These are phyloP conservation scores for Colletotrichum sp. DNA, from an alignment of 2,329 filamentous ascomycete genomes.

Conservation along the genomic window DNA sequence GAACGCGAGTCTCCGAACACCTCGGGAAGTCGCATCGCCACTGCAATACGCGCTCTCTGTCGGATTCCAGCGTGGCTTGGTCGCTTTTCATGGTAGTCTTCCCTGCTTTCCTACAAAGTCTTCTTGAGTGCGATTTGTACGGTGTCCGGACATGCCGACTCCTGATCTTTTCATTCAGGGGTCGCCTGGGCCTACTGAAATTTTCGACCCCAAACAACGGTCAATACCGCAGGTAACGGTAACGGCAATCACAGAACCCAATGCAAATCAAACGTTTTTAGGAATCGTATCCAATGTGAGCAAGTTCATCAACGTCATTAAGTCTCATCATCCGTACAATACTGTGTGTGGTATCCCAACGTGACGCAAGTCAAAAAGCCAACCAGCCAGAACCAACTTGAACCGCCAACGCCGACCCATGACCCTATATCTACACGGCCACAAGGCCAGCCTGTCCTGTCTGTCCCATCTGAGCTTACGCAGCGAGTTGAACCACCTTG, in stretches of 20 bases:
- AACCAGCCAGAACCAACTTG: constrained; percentile 1
- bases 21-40: neutral
- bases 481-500: constrained; percentile 69
- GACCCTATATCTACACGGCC: constrained; percentile 12
- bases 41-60: neutral
- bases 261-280: neutral
- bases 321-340: constrained; percentile 12
- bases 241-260: neutral
- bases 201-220: neutral
- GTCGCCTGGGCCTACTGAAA: neutral
- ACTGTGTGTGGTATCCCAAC: constrained; percentile 17
- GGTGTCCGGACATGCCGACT: neutral
- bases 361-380: constrained; percentile 7
- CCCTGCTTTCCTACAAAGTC: neutral
- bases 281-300: neutral
- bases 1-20: neutral
- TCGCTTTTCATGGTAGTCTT: neutral
- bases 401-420: constrained; percentile 15
- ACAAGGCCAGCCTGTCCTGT: neutral
- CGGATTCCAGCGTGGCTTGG: neutral
- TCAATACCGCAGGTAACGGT: neutral
- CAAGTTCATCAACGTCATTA: constrained; percentile 17
- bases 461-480: constrained; percentile 38
- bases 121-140: neutral
- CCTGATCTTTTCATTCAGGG: neutral